Conservation (phyloP, 148 eudicot genomes). For the Camellia lanceoleosa region DNA sequence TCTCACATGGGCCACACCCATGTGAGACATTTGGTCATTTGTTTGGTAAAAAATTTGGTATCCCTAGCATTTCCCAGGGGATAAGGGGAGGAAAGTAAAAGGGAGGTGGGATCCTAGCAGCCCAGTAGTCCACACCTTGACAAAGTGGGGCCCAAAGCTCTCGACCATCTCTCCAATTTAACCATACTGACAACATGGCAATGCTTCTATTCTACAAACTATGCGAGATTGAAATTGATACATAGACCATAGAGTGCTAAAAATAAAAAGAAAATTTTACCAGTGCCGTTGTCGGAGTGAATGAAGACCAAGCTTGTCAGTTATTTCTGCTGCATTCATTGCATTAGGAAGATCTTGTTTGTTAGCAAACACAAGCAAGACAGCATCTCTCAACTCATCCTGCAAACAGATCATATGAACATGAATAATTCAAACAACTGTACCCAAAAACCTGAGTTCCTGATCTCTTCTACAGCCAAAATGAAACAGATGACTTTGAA, state of each 20-base stretch:
- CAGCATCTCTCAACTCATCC: conserved; percentile 61
- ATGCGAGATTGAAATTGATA: background rate
- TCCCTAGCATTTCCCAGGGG: too few relatives aligned
- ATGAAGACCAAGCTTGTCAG: conserved; percentile 58
- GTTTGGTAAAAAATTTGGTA: too few relatives aligned
- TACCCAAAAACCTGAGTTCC: background rate
- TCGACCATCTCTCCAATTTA: background rate
- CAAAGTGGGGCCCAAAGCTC: background rate
- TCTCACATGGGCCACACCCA: too few relatives aligned
- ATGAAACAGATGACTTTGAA: background rate
- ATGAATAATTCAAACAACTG: background rate
- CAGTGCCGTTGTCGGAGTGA: conserved; percentile 62
- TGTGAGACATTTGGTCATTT: too few relatives aligned
- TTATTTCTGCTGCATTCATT: conserved; percentile 49
- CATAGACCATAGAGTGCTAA: background rate
- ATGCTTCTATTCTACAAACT: background rate
- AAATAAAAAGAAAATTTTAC: conserved; percentile 24
- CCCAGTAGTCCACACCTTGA: too few relatives aligned
- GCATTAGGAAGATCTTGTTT: conserved; percentile 60
- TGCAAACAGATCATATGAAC: conserved; percentile 7
- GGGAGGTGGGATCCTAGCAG: too few relatives aligned
- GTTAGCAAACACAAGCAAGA: conserved; percentile 55
- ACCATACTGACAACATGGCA: background rate
- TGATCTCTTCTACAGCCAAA: background rate
- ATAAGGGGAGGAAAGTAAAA: too few relatives aligned